phyloP scores from a whole-genome alignment of 495 filamentous ascomycete genomes.

The Hypoxylon intermedium region DNA sequence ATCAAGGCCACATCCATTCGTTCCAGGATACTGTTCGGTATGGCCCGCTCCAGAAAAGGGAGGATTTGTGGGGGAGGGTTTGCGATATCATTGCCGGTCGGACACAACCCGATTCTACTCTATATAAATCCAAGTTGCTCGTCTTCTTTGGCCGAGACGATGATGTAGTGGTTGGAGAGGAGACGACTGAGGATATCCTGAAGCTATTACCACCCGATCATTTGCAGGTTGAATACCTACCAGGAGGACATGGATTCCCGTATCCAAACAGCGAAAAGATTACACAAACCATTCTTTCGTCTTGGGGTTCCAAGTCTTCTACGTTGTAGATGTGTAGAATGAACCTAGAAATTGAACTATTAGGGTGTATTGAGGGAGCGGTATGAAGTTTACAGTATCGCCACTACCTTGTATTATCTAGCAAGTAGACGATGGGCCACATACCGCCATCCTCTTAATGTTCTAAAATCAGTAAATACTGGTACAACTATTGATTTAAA shows the following conservation, averaged over 20 bases:
- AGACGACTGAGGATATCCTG: slow-evolving; percentile 36
- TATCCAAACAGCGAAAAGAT: slow-evolving; percentile 27
- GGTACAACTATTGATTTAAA: too few relatives aligned
- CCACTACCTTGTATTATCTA: too few relatives aligned
- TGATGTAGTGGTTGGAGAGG: slow-evolving; percentile 27
- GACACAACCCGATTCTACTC: slow-evolving; percentile 11
- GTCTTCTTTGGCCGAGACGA: slow-evolving; percentile 38
- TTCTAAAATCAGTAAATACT: too few relatives aligned
- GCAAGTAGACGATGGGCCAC: too few relatives aligned
- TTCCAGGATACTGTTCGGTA: slow-evolving; percentile 40
- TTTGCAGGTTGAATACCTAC: slow-evolving; percentile 34
- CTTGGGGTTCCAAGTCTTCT: slow-evolving; percentile 19
- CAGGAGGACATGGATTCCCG: slow-evolving; percentile 40
- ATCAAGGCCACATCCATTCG: slow-evolving; percentile 40
- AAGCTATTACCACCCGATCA: slow-evolving; percentile 29
- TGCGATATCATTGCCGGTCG: slow-evolving; percentile 38
- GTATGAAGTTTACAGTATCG: too few relatives aligned
- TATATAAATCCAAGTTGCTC: slow-evolving; percentile 36
- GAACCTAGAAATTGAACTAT: too few relatives aligned
- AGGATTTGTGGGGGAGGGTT: slow-evolving; percentile 36
- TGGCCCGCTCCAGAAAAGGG: slow-evolving; percentile 33
- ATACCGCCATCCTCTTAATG: too few relatives aligned
- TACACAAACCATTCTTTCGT: slow-evolving; percentile 23
- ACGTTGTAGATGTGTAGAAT: too few relatives aligned
- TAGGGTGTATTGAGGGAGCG: too few relatives aligned